Conservation (phyloP, 306 rosid genomes). For the Hippophae tibetana region DNA sequence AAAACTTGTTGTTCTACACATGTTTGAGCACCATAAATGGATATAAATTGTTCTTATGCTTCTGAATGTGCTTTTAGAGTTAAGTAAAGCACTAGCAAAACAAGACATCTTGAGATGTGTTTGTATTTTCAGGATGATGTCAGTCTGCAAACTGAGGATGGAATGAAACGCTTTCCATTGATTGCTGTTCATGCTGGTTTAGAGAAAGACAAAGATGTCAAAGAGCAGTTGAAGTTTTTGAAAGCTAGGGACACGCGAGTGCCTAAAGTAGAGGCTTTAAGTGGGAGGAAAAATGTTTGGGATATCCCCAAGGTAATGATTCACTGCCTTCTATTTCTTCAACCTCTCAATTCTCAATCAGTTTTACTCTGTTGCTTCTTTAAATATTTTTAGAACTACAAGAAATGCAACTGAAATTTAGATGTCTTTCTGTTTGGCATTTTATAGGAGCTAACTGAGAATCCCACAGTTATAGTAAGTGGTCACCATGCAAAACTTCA, state of each 20-base stretch:
- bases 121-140: slow-evolving; percentile 57
- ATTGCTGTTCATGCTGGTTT: slow-evolving; percentile 93
- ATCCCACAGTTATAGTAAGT: slow-evolving; percentile 55
- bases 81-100: too few species aligned
- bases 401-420: slow-evolving; percentile 8
- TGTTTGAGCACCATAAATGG: too few species aligned
- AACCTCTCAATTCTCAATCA: neutral
- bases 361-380: neutral
- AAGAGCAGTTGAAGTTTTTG: slow-evolving; percentile 57
- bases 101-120: neutral
- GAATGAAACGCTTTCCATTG: slow-evolving; percentile 55
- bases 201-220: slow-evolving; percentile 51
- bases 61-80: too few species aligned
- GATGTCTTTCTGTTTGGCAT: slow-evolving; percentile 5
- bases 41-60: too few species aligned
- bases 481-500: slow-evolving; percentile 88
- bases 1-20: too few species aligned
- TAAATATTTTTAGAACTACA: neutral
- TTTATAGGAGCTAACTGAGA: slow-evolving; percentile 45
- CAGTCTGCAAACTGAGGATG: slow-evolving; percentile 46
- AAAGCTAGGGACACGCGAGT: slow-evolving; percentile 57
- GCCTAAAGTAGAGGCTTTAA: slow-evolving; percentile 52
- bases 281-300: slow-evolving; percentile 71
- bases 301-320: slow-evolving; percentile 68
- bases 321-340: slow-evolving; percentile 4